Percentiles rank a stretch among this genome's conserved stretches.
These are phyloP conservation scores for Purpureocillium lavendulum DNA, from an alignment of 2,329 filamentous ascomycete species.

Conservation along the genomic window DNA sequence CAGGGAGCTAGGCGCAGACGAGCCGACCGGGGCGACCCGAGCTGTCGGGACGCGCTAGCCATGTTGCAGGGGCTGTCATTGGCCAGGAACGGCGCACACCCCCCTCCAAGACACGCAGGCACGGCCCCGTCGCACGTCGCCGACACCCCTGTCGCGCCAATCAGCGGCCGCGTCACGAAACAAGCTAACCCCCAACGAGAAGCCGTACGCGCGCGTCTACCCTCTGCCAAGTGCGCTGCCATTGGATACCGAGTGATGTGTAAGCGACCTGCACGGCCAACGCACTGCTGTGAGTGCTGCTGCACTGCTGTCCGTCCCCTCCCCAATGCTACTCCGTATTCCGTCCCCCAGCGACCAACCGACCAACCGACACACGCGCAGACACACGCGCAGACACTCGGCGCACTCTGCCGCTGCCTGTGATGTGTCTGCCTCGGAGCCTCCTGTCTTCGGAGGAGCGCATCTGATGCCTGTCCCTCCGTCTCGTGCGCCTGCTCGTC, in stretches of 20 bases:
- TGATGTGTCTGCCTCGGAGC: too few species aligned
- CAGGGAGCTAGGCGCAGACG: neutral
- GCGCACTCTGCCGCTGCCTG: too few species aligned
- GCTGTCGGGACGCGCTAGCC: slow-evolving; percentile 27
- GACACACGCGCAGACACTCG: too few species aligned
- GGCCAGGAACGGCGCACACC: slow-evolving; percentile 7
- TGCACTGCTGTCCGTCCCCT: too few species aligned
- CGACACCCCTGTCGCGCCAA: slow-evolving; percentile 11
- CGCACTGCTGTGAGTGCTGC: slow-evolving; percentile 9
- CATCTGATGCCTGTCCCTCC: too few species aligned
- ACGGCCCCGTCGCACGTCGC: neutral
- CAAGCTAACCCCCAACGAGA: slow-evolving; percentile 9
- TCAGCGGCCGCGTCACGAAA: slow-evolving; percentile 15
- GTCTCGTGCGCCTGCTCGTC: too few species aligned
- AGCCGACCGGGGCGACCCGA: slow-evolving; percentile 21
- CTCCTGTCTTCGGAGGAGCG: too few species aligned
- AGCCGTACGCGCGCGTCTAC: slow-evolving; percentile 22
- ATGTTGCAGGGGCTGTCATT: slow-evolving; percentile 9
- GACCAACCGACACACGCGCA: too few species aligned
- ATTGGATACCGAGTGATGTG: slow-evolving; percentile 21
- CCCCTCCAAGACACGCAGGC: slow-evolving; percentile 5
- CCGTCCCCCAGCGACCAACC: too few species aligned
- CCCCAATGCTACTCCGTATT: too few species aligned
- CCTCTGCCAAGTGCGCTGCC: slow-evolving; percentile 8
- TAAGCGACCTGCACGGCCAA: slow-evolving; percentile 22